A percentile compares a stretch with the other conserved stretches of the same genome.
Evolutionary conservation across 768 basidiomycete species (phyloP).

Genomic region (Lepiota venenata): DNA sequence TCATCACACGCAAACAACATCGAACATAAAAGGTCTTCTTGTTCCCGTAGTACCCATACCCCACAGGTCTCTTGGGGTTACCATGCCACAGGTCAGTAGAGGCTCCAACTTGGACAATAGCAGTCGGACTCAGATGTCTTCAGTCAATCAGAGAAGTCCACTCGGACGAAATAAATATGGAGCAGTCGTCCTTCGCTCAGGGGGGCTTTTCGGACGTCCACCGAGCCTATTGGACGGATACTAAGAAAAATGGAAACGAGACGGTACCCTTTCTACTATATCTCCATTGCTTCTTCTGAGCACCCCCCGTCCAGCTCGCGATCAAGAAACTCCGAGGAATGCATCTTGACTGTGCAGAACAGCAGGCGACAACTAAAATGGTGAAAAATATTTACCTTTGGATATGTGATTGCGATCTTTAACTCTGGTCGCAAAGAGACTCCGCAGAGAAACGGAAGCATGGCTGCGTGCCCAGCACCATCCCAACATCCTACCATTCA

Average conservation of each 20-base stretch:
- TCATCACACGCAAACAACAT: too few relatives aligned
- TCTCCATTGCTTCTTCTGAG: neutral
- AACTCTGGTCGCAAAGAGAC: neutral
- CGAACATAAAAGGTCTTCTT: too few relatives aligned
- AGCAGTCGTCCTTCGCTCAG: neutral
- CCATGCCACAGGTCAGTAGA: too few relatives aligned
- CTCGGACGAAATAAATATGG: neutral
- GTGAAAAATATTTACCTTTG: neutral
- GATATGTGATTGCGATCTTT: neutral
- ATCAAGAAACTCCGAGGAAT: neutral
- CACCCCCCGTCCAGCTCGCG: neutral
- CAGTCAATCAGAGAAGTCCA: neutral
- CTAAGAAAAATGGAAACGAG: neutral
- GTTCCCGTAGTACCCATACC: too few relatives aligned
- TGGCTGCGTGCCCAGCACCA: neutral
- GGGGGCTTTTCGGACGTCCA: slow-evolving; percentile 1
- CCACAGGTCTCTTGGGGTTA: too few relatives aligned
- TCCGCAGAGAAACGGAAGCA: neutral
- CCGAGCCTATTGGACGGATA: neutral
- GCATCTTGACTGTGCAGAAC: neutral
- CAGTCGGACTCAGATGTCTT: neutral
- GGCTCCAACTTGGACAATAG: neutral
- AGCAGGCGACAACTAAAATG: neutral
- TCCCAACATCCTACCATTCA: neutral
- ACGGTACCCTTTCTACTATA: neutral